Evolutionary conservation across 345 rosid species (phyloP), one percentile per base, ranked within the genome.

Genomic region (Arabidopsis arenosa): DNA sequence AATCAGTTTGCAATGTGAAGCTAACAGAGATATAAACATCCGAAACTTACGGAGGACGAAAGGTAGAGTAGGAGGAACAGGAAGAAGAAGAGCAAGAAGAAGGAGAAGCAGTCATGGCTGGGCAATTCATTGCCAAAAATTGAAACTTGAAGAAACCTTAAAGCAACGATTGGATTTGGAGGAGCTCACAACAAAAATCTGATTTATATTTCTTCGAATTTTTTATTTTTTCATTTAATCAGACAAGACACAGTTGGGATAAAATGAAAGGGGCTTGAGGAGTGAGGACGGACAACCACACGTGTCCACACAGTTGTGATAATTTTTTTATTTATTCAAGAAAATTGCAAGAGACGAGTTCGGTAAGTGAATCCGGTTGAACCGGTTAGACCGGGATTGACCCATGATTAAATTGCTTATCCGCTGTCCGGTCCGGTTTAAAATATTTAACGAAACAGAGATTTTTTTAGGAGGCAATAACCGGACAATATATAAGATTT

Each of bases 21-120:
- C 26, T 48, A 0, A n/a, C 17, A 47, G 21, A 47, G 51, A 45
- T 28, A 58, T 10, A 4, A 56, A 21, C 1, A 48, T 63, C 1
- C 5, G 49, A 51, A 53, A 59, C 86, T 63, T 77, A 86, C 86
- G 70, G 73, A 63, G 68, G 82, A 70, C 83, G 83, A 66, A 85
- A 72, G 5, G 85, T 56, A 1, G 90, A 85, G 70, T 85, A 81
- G 41, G 85, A 79, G 7, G 77, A 35, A 35, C 63, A 15, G 1
- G 44, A 79, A 17, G 84, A 75, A 5, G 88, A 85, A 15, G 84
- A 80, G 56, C 72, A 70, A 15, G 74, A 69, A 32, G 80, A 65
- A 65, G 80, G 62, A 59, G 75, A 58, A 5, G 80, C 33, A 7
- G 12, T 80, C 77, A 80, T 80, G 30, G 74, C 80, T 80, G 79